Evolutionary conservation across 2,329 filamentous ascomycete genomes (phyloP).

Genomic region (Exophiala xenobiotica): DNA sequence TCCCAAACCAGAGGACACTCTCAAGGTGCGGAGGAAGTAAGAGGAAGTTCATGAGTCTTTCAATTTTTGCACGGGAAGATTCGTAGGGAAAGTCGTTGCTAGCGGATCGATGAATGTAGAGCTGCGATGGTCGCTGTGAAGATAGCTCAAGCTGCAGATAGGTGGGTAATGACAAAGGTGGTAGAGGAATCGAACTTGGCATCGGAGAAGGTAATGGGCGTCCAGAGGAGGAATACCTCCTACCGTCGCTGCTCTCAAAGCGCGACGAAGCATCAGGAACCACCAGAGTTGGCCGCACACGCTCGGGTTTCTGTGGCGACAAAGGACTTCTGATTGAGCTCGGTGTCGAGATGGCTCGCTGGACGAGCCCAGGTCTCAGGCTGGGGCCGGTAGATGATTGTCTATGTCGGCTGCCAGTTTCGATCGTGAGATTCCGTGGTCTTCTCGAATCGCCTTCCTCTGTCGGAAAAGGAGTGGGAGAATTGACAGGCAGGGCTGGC

Average conservation of each 20-base stretch:
- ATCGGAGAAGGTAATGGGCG: slow-evolving; percentile 46
- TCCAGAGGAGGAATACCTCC: slow-evolving; percentile 20
- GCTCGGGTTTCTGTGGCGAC: slow-evolving; percentile 19
- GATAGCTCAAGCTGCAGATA: slow-evolving; percentile 66
- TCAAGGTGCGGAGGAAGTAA: slow-evolving; percentile 79
- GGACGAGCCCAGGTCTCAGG: slow-evolving; percentile 10
- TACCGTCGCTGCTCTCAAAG: slow-evolving; percentile 10
- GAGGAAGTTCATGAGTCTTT: slow-evolving; percentile 85
- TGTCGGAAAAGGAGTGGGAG: slow-evolving; percentile 32
- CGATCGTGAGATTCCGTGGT: slow-evolving; percentile 25
- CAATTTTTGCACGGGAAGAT: slow-evolving; percentile 86
- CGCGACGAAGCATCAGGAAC: slow-evolving; percentile 12
- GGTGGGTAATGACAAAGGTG: slow-evolving; percentile 62
- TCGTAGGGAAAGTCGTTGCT: slow-evolving; percentile 74
- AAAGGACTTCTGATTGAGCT: slow-evolving; percentile 16
- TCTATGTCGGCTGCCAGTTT: slow-evolving; percentile 12
- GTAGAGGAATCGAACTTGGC: slow-evolving; percentile 57
- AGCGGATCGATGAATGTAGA: slow-evolving; percentile 62
- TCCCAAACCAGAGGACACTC: slow-evolving; percentile 80
- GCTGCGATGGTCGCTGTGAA: slow-evolving; percentile 58
- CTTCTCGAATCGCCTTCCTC: slow-evolving; percentile 24
- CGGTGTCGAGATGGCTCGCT: slow-evolving; percentile 18
- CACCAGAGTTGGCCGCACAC: slow-evolving; percentile 19
- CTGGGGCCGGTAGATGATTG: slow-evolving; percentile 9
- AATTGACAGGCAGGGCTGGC: slow-evolving; percentile 23